Percentiles rank a stretch among this genome's conserved stretches.
Evolutionary conservation across 441 rosid genomes (phyloP).

Genomic region (Raphanus hybrid): DNA sequence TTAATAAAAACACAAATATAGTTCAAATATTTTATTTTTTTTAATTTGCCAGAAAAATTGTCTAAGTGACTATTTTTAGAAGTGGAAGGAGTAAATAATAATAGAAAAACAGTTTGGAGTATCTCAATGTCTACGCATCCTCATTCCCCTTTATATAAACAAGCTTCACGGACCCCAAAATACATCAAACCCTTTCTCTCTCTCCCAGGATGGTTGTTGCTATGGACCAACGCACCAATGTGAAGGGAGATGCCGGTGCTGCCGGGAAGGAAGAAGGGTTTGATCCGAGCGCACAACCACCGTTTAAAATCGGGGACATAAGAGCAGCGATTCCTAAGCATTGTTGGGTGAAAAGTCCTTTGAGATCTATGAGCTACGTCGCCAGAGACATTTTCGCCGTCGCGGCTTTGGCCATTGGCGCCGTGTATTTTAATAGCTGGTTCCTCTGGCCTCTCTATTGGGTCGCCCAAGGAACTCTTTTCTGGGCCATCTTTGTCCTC

Average conservation of each 20-base stretch:
- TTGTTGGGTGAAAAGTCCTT: conserved; percentile 47
- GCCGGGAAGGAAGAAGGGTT: conserved; percentile 35
- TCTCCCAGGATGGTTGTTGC: conserved; percentile 40
- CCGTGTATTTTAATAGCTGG: conserved; percentile 42
- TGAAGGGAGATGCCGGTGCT: conserved; percentile 32
- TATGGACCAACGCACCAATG: conserved; percentile 37
- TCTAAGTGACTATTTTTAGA: no score
- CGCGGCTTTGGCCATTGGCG: conserved; percentile 37
- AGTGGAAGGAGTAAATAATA: no score
- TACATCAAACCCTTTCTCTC: conserved; percentile 5
- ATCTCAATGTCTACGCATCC: no score
- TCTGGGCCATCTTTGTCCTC: conserved; percentile 50
- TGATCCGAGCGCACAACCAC: conserved; percentile 46
- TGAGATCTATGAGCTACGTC: conserved; percentile 47
- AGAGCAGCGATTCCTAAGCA: conserved; percentile 50
- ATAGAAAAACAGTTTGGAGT: no score
- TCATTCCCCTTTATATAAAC: no score
- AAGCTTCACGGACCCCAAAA: no score
- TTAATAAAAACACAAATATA: no score
- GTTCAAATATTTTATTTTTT: no score
- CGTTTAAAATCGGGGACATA: conserved; percentile 47
- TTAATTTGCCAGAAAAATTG: no score
- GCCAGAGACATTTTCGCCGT: conserved; percentile 42
- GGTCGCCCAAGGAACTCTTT: conserved; percentile 49
- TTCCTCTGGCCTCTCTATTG: conserved; percentile 46